Evolutionary conservation across 2,329 filamentous ascomycete species (phyloP), one percentile per base, ranked within the genome.

Genomic region (Diaporthe batatas): DNA sequence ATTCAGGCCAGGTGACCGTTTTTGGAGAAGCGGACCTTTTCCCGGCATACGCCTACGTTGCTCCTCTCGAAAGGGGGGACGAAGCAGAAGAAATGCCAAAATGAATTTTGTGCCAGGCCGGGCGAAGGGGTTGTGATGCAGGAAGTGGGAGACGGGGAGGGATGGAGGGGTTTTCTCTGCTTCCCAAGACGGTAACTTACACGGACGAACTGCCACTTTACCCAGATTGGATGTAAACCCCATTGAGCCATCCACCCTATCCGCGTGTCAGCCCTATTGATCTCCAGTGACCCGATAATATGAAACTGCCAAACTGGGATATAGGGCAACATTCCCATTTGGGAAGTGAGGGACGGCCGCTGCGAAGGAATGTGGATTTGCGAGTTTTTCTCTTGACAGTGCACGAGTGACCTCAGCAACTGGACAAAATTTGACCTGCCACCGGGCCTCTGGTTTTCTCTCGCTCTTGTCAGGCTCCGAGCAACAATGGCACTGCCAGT

Each of bases 111-210:
- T 65, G 44, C 29, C 44, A 21, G 34, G n/a, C 14, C 36, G 12
- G 29, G n/a, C 32, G 29, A 47, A 12, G 39, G 36, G 21, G 47
- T 32, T 44, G 36, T 62, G 64, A 51, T 59, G 29, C 42, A 32
- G 14, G 25, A 47, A 21, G 8, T 23, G 57, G 25, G 58, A 54
- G 73, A 23, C 23, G 36, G 55, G 49, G 51, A 65, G 36, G 65
- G 58, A 25, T 42, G 34, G 47, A 51, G 47, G 47, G 47, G 44
- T 6, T 36, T 18, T n/a, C 21, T 67, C 21, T 49, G 25, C 16
- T 47, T 68, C 73, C 73, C 73, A 74, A 74, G 39, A 70, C 21
- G 73, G 73, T 70, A 74, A 74, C 73, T 74, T 54, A 74, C 70
- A 74, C 72, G 70, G 51, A 55, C 42, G 53, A 72, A 70, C 42